Evolutionary conservation across 306 rosid species (phyloP).

Genomic region (Clitoria ternatea): DNA sequence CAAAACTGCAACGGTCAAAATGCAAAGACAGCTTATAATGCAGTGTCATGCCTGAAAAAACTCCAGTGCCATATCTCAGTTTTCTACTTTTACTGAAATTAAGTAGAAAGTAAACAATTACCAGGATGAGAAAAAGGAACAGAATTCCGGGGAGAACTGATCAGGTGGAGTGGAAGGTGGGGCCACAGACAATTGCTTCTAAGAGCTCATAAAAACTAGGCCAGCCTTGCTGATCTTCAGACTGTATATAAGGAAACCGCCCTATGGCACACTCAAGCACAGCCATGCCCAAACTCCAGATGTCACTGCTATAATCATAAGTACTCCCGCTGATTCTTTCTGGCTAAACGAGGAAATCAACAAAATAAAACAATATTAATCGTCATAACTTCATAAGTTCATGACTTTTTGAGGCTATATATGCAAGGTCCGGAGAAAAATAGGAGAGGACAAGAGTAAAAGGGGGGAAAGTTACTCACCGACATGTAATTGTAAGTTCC

Average conservation of each 20-base stretch:
- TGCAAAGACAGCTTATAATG: background rate
- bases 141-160: slow-evolving; percentile 95
- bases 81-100: background rate
- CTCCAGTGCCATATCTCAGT: background rate
- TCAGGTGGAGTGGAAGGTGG: slow-evolving; percentile 94
- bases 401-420: background rate
- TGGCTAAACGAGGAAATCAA: slow-evolving; percentile 56
- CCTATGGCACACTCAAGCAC: slow-evolving; percentile 98
- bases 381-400: slow-evolving; percentile 1
- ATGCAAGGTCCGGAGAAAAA: background rate
- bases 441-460: background rate
- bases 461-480: slow-evolving; percentile 55
- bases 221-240: slow-evolving; percentile 85
- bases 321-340: slow-evolving; percentile 94
- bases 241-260: slow-evolving; percentile 82
- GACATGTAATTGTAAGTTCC: slow-evolving; percentile 99
- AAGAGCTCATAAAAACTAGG: slow-evolving; percentile 97
- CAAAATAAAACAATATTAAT: slow-evolving; percentile 3
- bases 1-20: background rate
- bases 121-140: slow-evolving; percentile 93
- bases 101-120: slow-evolving; percentile 27
- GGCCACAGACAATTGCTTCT: slow-evolving; percentile 82
- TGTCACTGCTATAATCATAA: slow-evolving; percentile 91
- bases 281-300: slow-evolving; percentile 97
- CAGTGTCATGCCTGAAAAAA: slow-evolving; percentile 6